Conservation (phyloP, 805 yeast genomes). For the Pichia rugopelliculosa region DNA sequence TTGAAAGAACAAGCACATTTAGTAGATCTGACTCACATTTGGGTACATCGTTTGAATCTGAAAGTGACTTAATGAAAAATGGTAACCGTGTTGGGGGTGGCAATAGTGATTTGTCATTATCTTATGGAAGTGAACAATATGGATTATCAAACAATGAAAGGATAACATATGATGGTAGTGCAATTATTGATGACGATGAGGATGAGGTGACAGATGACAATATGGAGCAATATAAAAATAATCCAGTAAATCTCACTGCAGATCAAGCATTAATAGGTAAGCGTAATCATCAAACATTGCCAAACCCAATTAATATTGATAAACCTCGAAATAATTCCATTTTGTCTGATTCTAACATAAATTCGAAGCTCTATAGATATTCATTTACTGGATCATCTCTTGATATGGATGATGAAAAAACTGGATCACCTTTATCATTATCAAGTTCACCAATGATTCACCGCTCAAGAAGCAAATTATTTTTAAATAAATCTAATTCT, state of each 20-base stretch:
- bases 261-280: background rate
- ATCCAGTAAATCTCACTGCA: background rate
- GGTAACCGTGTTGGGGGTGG: no score
- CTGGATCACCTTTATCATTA: slow-evolving; percentile 17
- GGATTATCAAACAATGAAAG: background rate
- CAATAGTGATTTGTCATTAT: background rate
- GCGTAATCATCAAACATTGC: background rate
- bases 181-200: slow-evolving; percentile 22
- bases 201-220: background rate
- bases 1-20: slow-evolving; percentile 17
- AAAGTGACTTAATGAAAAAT: slow-evolving; percentile 3
- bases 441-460: slow-evolving; percentile 14
- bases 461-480: slow-evolving; percentile 7
- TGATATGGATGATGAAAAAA: slow-evolving; percentile 31
- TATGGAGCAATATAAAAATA: background rate
- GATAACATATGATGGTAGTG: slow-evolving; percentile 16
- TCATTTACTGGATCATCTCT: slow-evolving; percentile 29
- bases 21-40: slow-evolving; percentile 9
- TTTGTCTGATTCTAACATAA: background rate
- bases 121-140: slow-evolving; percentile 2
- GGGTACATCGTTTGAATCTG: slow-evolving; percentile 20
- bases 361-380: slow-evolving; percentile 15
- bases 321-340: background rate
- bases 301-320: slow-evolving; percentile 17
- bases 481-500: slow-evolving; percentile 5